These are phyloP conservation scores for Calocybe indica DNA, from an alignment of 768 basidiomycete genomes.

Conservation along the genomic window DNA sequence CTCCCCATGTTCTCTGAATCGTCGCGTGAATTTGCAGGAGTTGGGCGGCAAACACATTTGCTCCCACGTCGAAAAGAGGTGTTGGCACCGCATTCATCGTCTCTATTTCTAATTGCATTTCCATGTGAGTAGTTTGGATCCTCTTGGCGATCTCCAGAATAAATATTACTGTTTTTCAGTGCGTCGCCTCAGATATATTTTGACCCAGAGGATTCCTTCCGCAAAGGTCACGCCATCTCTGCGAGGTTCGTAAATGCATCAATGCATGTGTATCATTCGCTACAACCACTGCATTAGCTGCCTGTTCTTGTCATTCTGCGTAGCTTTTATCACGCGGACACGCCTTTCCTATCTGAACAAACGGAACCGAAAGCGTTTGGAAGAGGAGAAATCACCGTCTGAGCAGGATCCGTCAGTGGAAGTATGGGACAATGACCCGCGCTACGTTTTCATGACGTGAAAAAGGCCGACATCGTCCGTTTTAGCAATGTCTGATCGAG, in stretches of 20 bases:
- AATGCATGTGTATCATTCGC: neutral
- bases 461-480: neutral
- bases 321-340: constrained; percentile 38
- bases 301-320: constrained; percentile 34
- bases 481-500: no score
- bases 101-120: constrained; percentile 52
- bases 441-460: constrained; percentile 49
- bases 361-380: constrained; percentile 22
- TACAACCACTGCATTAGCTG: constrained; percentile 23
- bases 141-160: neutral
- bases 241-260: constrained; percentile 32
- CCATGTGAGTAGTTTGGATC: constrained; percentile 33
- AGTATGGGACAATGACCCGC: constrained; percentile 44
- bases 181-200: constrained; percentile 55
- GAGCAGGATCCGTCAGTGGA: constrained; percentile 22
- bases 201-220: constrained; percentile 41
- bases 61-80: constrained; percentile 54
- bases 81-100: constrained; percentile 58
- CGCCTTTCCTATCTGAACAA: constrained; percentile 38
- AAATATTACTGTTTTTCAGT: constrained; percentile 17
- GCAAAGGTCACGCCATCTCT: constrained; percentile 52
- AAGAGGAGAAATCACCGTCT: constrained; percentile 23
- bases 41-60: constrained; percentile 55
- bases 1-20: neutral
- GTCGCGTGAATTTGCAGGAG: constrained; percentile 28